Percentiles rank a stretch among this genome's conserved stretches.
These are phyloP conservation scores for Neostapfia colusana DNA, from an alignment of 176 grass and related monocot genomes.

Conservation along the genomic window DNA sequence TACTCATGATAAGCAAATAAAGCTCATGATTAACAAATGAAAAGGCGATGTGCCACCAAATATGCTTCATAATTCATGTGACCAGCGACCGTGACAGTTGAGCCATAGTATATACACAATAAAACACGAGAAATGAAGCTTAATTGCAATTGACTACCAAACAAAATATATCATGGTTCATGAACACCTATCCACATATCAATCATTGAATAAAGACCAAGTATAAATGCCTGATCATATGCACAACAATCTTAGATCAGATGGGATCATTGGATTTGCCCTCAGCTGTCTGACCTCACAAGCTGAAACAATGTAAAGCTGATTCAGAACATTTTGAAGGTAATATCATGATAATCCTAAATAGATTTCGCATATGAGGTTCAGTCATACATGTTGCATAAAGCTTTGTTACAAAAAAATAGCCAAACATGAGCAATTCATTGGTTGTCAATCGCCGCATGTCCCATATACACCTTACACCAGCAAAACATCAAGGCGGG, in stretches of 20 bases:
- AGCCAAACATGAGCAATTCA: conserved; percentile 40
- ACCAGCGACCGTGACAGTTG: conserved; percentile 25
- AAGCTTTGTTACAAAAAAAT: conserved; percentile 48
- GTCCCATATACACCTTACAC: conserved; percentile 60
- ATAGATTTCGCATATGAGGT: conserved; percentile 37
- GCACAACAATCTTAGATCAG: not conserved
- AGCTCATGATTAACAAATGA: conserved; percentile 41
- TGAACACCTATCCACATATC: conserved; percentile 23
- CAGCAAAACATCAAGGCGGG: conserved; percentile 45
- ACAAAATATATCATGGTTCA: conserved; percentile 28
- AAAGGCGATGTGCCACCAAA: conserved; percentile 51
- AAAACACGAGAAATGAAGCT: conserved; percentile 44
- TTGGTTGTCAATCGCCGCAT: conserved; percentile 20
- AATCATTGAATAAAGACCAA: conserved; percentile 30
- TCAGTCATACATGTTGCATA: conserved; percentile 45
- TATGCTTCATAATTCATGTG: conserved; percentile 43
- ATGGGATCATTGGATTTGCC: conserved; percentile 5
- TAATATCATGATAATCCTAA: conserved; percentile 31
- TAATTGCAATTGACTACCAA: conserved; percentile 22
- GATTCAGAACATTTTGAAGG: not conserved
- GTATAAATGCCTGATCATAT: not conserved
- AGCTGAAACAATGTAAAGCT: conserved; percentile 21
- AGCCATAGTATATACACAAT: conserved; percentile 7
- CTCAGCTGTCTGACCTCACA: not conserved
- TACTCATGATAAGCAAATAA: conserved; percentile 31